Evolutionary conservation across 345 rosid genomes (phyloP), one percentile per base, ranked within the genome.

Genomic region (Hibiscus syriacus): DNA sequence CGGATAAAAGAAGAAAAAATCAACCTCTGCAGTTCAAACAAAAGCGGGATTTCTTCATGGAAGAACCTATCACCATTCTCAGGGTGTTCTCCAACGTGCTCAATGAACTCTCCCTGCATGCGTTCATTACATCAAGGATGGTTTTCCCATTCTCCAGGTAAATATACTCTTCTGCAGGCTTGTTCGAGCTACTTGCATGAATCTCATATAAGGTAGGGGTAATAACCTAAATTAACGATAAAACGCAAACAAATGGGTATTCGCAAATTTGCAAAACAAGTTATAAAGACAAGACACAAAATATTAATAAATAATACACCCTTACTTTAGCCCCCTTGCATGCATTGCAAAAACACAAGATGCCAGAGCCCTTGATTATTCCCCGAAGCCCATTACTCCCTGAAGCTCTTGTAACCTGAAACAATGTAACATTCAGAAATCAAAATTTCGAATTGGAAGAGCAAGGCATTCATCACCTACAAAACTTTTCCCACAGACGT

Each of bases 21-120:
- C 50, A 79, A 94, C 97, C 97, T 91, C 84, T 84, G 87, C 99
- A 94, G 73, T 71, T 87, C 72, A 94, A 70, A 74, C 99, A 94
- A 72, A 87, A 67, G 45, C 62, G 58, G 64, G 94, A 78, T 64
- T 75, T 87, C 80, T 78, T 78, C 59, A 83, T 22, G 66, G 71
- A 48, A 69, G 86, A 73, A 60, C 96, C 95, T 57, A 79, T 72
- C 54, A 80, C 82, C 73, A 38, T 68, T 27, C 26, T 71, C 32
- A 94, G 67, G 72, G 82, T 75, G 69, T 85, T 87, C 71, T 91
- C 91, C 68, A 94, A 46, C 16, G 69, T 78, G 56, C 77, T 85
- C 74, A 87, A 70, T 45, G 94, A 77, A 64, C 88, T 77, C 64
- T 84, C 79, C 77, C 80, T 93, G 73, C 84, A 84, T 6, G 82